Base-by-base conservation (phyloP, 2,329 filamentous ascomycete genomes). In the Alternaria sp. region DNA sequence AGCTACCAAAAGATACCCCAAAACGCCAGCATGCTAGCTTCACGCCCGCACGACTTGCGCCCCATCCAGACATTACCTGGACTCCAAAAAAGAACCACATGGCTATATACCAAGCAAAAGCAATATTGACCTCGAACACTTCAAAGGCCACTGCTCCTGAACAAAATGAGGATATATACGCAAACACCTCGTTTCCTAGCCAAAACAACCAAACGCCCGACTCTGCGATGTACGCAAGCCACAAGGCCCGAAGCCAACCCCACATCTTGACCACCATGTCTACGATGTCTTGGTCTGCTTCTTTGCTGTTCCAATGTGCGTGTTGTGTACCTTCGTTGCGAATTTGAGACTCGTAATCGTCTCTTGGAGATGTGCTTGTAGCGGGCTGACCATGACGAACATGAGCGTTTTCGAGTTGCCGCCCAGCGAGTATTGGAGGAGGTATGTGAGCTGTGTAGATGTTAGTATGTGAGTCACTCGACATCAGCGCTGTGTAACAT, bases 371-470 rank as follows among this genome's bases (percentile, higher is more conserved):
- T 98, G 96, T 6, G 90, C 92, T 82, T 96, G 92, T 63, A 98
- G 84, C 33, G 96, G 96, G 71, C 92, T 96, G 60, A 97, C 92
- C 94, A 98, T 98, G 78, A 98, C 93, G 79, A 99, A 97, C 96
- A 99, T 99, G 73, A 99, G 90, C 1, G 96, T 99, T 83, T 97
- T 97, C 71, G 92, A 96, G 80, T 97, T 97, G 15, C 96, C 96
- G 5, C 96, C 95, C 8, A 99, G 85, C 4, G 93, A 97, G 77
- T 96, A 96, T 87, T 98, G 93, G 41, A 99, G 87, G 50, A 99
- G 86, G 76, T 97, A 97, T 9, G 96, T 99, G 69, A 99, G 86
- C 87, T 91, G 54, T 11, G 4, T 10, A 46, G 5, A 14, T 37
- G 37, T 74, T 72, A 72, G 65, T 59, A 41, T 26, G 7, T 6